Conservation (phyloP, 371 early-diverging fungal genomes). For the Thermomucor indicae-seudaticae region DNA sequence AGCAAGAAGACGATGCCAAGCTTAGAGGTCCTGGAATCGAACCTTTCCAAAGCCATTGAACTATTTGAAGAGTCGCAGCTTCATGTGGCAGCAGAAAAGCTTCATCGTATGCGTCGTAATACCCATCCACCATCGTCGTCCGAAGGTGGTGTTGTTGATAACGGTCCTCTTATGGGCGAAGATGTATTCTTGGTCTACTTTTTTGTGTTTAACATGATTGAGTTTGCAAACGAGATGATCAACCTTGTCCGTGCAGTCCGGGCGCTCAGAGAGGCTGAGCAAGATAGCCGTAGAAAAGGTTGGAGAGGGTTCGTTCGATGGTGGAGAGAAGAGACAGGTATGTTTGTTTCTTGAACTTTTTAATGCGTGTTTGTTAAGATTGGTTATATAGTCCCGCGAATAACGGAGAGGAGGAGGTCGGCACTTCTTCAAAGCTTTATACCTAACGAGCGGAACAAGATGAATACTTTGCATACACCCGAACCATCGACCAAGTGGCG, state of each 20-base stretch:
- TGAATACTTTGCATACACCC: constrained; percentile 67
- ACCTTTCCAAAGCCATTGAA: constrained; percentile 39
- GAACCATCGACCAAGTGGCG: constrained; percentile 51
- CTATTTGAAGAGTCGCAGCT: constrained; percentile 40
- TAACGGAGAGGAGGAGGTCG: no score
- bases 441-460: constrained; percentile 49
- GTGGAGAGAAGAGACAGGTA: no score
- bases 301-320: no score
- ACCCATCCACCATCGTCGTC: neutral
- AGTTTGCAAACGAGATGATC: constrained; percentile 65
- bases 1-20: constrained; percentile 12
- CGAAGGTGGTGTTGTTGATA: neutral
- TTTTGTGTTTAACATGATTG: constrained; percentile 72
- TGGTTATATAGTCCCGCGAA: no score
- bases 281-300: no score
- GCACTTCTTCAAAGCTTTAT: constrained; percentile 21
- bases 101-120: constrained; percentile 15
- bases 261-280: constrained; percentile 13
- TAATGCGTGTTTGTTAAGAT: no score
- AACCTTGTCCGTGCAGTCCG: constrained; percentile 52
- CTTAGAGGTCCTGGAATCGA: constrained; percentile 19
- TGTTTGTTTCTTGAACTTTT: no score
- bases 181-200: constrained; percentile 73
- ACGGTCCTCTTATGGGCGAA: constrained; percentile 49
- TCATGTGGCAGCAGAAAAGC: constrained; percentile 26